Evolutionary conservation across 371 early-diverging fungal genomes (phyloP), one percentile per base, ranked within the genome.

Genomic region (Apophysomyces variabilis): DNA sequence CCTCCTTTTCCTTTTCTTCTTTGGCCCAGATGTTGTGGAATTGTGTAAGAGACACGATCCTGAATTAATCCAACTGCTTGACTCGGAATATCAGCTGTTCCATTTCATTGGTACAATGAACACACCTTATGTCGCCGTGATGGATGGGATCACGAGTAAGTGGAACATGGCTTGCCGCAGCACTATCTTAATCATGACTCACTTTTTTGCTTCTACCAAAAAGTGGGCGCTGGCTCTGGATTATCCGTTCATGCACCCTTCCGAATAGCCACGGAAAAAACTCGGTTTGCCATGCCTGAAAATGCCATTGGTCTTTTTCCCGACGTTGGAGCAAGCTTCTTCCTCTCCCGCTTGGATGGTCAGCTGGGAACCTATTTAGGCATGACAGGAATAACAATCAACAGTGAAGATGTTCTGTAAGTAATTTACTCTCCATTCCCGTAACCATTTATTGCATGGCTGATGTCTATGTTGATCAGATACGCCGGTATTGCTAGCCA

Each of bases 151-250:
- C 66, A 94, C 96, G 39, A 92, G 93, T 93, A 81, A 65, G 83
- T 69, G 16, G 45, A 1, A 57, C 16, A 38, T 26, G 38, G 4
- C 18, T 12, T 21, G 54, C 4, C 4, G 13, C 54, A 18, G 21
- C 32, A 1, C 32, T 3, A 26, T 21, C 21, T 5, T 18, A 3
- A 36, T 6, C 8, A 45, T 50, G 5, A 18, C 36, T 26, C 1
- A 50, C 32, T 38, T 16, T 35, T 7, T 62, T 7, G 13, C 1
- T 9, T 7, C 6, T n/a, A 21, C 26, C 13, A 38, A 62, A 69
- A 69, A 92, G 93, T 96, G 95, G 99, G 99, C 35, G 97, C 95
- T 38, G 99, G 98, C 36, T 93, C 94, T 38, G 98, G 97, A 16
- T 70, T 98, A 16, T 90, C 92, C 16, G 92, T 94, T 18, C 95